A percentile compares a stretch with the other conserved stretches of the same genome.
Evolutionary conservation across 2,329 filamentous ascomycete species (phyloP).

Genomic region (Cordyceps tenuipes): DNA sequence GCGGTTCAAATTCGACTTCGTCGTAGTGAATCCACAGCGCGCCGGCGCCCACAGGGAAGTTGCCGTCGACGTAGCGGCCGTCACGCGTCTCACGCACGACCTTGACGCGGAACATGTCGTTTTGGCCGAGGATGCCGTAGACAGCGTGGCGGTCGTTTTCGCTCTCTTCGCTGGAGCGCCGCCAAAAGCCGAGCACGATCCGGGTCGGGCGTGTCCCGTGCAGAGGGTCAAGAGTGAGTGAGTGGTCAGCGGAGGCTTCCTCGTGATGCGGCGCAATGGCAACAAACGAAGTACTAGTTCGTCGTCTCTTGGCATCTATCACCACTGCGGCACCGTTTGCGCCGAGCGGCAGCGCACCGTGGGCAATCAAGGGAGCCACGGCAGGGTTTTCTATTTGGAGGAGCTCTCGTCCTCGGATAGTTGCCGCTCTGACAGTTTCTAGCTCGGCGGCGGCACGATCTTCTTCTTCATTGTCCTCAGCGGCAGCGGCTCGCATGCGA

Average conservation of each 20-base stretch:
- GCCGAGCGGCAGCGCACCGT: constrained; percentile 41
- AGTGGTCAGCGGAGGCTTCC: background rate
- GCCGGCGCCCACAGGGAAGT: constrained; percentile 52
- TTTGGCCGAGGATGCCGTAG: constrained; percentile 52
- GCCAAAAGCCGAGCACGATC: constrained; percentile 53
- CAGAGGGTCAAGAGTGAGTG: constrained; percentile 31
- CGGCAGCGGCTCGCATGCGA: constrained; percentile 38
- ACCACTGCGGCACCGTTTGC: background rate
- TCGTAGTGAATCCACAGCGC: constrained; percentile 56
- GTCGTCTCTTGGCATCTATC: constrained; percentile 37
- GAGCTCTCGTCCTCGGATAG: constrained; percentile 34
- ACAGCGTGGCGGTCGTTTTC: constrained; percentile 50
- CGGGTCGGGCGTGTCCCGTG: constrained; percentile 47
- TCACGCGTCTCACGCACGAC: constrained; percentile 52
- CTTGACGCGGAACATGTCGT: constrained; percentile 59
- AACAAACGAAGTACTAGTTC: constrained; percentile 19
- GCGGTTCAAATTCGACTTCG: constrained; percentile 50
- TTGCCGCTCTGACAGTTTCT: constrained; percentile 39
- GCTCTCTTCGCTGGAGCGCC: constrained; percentile 39
- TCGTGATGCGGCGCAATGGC: constrained; percentile 1
- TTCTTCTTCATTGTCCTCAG: constrained; percentile 31
- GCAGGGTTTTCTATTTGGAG: constrained; percentile 35
- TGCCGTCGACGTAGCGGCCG: constrained; percentile 48
- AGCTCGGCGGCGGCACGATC: constrained; percentile 31
- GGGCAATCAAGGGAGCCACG: constrained; percentile 39